phyloP scores from a whole-genome alignment of 2,329 filamentous ascomycete species.

The Xylariaceae sp. region DNA sequence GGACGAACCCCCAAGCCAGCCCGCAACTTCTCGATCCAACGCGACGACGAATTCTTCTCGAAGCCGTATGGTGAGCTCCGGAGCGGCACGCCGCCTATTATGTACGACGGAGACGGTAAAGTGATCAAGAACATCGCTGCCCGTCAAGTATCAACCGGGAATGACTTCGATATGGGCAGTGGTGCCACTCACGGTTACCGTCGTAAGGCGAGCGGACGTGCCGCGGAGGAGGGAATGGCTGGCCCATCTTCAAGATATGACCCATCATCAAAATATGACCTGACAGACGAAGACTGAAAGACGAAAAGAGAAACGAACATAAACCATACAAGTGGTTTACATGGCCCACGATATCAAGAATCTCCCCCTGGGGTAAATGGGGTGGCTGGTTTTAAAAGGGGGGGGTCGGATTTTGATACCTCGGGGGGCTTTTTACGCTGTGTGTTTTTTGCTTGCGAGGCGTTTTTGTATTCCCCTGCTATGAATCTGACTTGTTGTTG shows the following conservation, averaged over 20 bases:
- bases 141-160: slow-evolving; percentile 55
- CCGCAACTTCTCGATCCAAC: slow-evolving; percentile 45
- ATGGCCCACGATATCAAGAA: too few relatives aligned
- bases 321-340: too few relatives aligned
- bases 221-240: slow-evolving; percentile 63
- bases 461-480: slow-evolving; percentile 11
- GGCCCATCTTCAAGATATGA: slow-evolving; percentile 30
- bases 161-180: slow-evolving; percentile 43
- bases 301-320: too few relatives aligned
- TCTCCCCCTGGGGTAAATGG: too few relatives aligned
- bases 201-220: slow-evolving; percentile 66
- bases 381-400: too few relatives aligned
- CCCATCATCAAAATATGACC: slow-evolving; percentile 2
- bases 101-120: slow-evolving; percentile 36
- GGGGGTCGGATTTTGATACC: too few relatives aligned
- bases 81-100: slow-evolving; percentile 48
- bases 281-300: too few relatives aligned
- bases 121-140: slow-evolving; percentile 20
- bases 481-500: slow-evolving; percentile 1
- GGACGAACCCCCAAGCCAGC: slow-evolving; percentile 9
- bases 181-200: slow-evolving; percentile 29
- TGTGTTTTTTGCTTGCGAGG: not conserved
- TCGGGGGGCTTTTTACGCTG: slow-evolving; percentile 8
- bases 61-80: slow-evolving; percentile 57
- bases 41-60: slow-evolving; percentile 45